Conservation (phyloP, 352 stramenopile genomes). For the Phytopythium boreale region DNA sequence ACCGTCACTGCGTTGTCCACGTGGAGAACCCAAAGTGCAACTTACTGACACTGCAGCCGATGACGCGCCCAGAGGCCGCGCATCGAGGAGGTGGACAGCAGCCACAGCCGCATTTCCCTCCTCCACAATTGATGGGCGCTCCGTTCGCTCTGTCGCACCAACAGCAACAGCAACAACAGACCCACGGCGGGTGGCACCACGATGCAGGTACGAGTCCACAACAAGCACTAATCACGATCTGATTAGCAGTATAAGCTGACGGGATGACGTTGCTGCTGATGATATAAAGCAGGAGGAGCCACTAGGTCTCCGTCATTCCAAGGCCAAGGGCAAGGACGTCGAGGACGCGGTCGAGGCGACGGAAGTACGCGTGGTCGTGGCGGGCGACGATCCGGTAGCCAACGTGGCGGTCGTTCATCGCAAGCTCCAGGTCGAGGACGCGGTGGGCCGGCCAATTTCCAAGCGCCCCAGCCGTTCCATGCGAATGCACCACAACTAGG, state of each 20-base stretch:
- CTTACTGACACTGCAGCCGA: constrained; percentile 59
- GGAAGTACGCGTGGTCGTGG: constrained; percentile 17
- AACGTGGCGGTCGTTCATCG: constrained; percentile 30
- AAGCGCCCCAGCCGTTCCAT: constrained; percentile 1
- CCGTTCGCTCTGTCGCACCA: not conserved
- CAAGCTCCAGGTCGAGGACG: constrained; percentile 22
- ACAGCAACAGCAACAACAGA: constrained; percentile 1
- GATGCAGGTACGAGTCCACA: not conserved
- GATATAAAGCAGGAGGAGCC: not conserved
- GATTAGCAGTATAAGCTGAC: not conserved
- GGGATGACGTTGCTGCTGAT: not conserved
- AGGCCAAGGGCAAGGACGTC: constrained; percentile 13
- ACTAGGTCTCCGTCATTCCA: not conserved
- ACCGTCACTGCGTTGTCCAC: constrained; percentile 74
- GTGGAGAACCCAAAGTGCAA: constrained; percentile 80
- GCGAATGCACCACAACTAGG: not conserved
- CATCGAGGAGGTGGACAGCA: not conserved
- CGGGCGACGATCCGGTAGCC: constrained; percentile 15
- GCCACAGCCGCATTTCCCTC: not conserved
- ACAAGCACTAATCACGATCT: not conserved
- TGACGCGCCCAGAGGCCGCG: constrained; percentile 33
- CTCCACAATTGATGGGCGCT: not conserved
- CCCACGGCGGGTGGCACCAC: not conserved
- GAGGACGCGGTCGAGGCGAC: constrained; percentile 18
- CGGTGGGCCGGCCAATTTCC: not conserved